Evolutionary conservation across 345 rosid genomes (phyloP).

Genomic region (Eucalyptus regnans): DNA sequence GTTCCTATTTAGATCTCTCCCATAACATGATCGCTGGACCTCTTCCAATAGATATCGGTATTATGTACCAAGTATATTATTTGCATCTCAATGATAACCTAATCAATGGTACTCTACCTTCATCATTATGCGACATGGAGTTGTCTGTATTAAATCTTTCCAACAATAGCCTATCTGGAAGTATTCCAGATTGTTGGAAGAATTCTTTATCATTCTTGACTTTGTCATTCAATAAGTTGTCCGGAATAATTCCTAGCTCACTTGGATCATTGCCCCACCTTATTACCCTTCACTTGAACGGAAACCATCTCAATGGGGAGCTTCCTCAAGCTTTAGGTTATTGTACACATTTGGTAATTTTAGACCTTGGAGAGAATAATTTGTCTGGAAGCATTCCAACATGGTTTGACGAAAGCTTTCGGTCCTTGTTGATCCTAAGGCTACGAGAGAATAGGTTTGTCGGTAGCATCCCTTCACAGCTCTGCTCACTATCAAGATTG

Average conservation of each 20-base stretch:
- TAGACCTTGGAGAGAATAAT: not conserved
- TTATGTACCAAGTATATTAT: rapidly evolving
- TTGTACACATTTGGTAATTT: rapidly evolving
- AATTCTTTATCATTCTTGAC: rapidly evolving
- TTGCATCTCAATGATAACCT: no score
- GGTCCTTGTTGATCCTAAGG: not conserved
- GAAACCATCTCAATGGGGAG: no score
- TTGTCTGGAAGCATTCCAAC: not conserved
- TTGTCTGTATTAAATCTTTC: rapidly evolving
- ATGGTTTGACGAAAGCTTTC: not conserved
- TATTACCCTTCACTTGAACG: rapidly evolving
- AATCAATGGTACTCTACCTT: no score
- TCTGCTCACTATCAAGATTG: not conserved
- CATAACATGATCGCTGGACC: no score
- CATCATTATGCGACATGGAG: no score
- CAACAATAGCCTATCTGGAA: not conserved
- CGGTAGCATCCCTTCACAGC: not conserved
- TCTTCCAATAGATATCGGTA: no score
- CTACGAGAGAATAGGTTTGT: not conserved
- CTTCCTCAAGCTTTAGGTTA: no score
- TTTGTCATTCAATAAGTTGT: not conserved
- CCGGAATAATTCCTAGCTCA: not conserved
- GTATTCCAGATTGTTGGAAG: no score
- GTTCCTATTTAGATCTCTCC: no score
- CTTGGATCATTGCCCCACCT: rapidly evolving